phyloP scores from a whole-genome alignment of 2,329 filamentous ascomycete species.

The Epichloe hybrida region DNA sequence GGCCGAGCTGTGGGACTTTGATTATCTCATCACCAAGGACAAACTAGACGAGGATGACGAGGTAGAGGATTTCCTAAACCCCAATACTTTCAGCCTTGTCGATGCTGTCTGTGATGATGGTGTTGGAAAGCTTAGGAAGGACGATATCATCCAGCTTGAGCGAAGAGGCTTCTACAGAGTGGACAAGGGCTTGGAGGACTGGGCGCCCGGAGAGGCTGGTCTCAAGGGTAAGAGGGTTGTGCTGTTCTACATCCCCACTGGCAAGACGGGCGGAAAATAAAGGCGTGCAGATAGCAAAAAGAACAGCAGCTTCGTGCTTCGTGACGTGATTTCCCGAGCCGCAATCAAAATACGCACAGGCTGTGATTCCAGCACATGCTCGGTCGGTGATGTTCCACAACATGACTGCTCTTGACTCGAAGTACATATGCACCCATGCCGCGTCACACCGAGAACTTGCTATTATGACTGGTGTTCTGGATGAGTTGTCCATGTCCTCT shows the following conservation, averaged over 20 bases:
- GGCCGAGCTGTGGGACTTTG: constrained; percentile 85
- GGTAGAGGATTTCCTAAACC: constrained; percentile 71
- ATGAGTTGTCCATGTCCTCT: no score
- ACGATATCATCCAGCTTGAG: constrained; percentile 92
- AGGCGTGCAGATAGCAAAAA: background rate
- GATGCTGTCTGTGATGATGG: constrained; percentile 71
- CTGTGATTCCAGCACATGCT: no score
- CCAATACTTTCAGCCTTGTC: constrained; percentile 59
- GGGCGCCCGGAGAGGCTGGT: constrained; percentile 36
- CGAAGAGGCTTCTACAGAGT: constrained; percentile 84
- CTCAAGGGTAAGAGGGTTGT: constrained; percentile 35
- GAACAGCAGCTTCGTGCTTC: no score
- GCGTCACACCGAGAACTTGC: no score
- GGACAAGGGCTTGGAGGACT: constrained; percentile 47
- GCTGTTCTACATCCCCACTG: constrained; percentile 44
- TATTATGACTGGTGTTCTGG: no score
- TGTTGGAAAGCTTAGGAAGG: constrained; percentile 62
- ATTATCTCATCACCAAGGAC: constrained; percentile 91
- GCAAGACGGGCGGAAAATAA: constrained; percentile 17
- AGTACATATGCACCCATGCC: no score
- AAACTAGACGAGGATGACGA: constrained; percentile 80
- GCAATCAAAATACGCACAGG: no score
- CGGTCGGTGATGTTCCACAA: no score
- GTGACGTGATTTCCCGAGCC: no score
- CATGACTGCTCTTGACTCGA: no score